A percentile compares a stretch with the other conserved stretches of the same genome.
These are phyloP conservation scores for Ceraceosorus bombacis DNA, from an alignment of 1,284 basidiomycete species.

Conservation along the genomic window DNA sequence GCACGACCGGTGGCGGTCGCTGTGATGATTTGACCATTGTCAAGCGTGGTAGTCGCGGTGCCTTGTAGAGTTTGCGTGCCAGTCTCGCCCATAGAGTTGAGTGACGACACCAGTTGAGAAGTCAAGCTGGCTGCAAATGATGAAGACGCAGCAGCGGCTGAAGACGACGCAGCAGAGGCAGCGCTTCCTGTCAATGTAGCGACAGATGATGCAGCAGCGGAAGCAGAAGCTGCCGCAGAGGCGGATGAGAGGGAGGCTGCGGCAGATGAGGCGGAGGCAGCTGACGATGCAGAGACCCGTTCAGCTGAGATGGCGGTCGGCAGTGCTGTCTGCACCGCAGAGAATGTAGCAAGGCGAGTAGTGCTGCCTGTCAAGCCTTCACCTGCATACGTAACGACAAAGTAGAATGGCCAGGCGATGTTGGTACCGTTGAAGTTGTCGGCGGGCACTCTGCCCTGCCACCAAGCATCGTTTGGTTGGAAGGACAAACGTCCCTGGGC, in stretches of 20 bases:
- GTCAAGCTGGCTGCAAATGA: conserved; percentile 30
- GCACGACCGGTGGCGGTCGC: conserved; percentile 35
- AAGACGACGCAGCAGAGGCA: conserved; percentile 8
- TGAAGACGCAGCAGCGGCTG: conserved; percentile 15
- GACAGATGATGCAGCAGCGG: conserved; percentile 18
- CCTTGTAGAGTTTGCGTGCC: conserved; percentile 34
- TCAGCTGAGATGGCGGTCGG: conserved; percentile 17
- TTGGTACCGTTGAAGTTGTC: conserved; percentile 29
- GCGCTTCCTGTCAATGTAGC: conserved; percentile 12
- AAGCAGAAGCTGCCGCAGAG: conserved; percentile 11
- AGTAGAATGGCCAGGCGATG: conserved; percentile 44
- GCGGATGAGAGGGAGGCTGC: conserved; percentile 11
- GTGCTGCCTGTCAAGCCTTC: conserved; percentile 21
- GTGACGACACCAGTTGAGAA: conserved; percentile 23
- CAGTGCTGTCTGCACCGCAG: conserved; percentile 33
- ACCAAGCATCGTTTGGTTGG: conserved; percentile 32
- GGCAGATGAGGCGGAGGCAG: conserved; percentile 11
- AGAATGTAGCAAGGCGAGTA: conserved; percentile 27
- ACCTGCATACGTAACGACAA: conserved; percentile 31
- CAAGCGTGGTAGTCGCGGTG: conserved; percentile 31
- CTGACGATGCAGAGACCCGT: conserved; percentile 4
- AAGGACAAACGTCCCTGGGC: conserved; percentile 30
- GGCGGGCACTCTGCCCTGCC: conserved; percentile 13
- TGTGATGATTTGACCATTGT: conserved; percentile 31
- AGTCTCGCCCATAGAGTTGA: conserved; percentile 25